Evolutionary conservation across 1,284 basidiomycete species (phyloP), one percentile per base, ranked within the genome.

Genomic region (Apiotrichum akiyoshidainum): DNA sequence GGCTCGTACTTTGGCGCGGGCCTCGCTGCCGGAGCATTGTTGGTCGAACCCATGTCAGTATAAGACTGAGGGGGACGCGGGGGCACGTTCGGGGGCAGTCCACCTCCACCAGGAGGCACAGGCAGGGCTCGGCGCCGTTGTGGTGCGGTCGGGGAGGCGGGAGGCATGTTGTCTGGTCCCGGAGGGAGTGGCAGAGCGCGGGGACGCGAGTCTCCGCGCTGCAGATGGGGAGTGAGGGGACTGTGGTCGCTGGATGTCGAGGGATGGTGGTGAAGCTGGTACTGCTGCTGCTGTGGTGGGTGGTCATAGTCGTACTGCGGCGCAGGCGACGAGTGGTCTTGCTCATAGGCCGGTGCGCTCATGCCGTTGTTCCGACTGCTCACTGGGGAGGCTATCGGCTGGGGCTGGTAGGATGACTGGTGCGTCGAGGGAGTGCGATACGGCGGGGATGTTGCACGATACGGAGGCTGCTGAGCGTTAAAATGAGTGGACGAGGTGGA

Each of bases 1-100:
- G 48, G 48, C 37, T 50, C 48, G 48, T 50, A 50, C 37, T 26
- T 17, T 16, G 46, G 46, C n/a, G 46, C n/a, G 34, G 46, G 46
- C 33, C 46, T 33, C 46, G n/a, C 11, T 33, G 34, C 46, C 14
- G 8, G n/a, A 7, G 34, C n/a, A 19, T 19, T 9, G 21, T 40
- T 39, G 46, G 46, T 2, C 7, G 46, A 47, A 5, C 46, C 33
- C 9, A 17, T 16, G 14, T 47, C 46, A 10, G 46, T 17, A 21
- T 50, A 50, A 11, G 48, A 22, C n/a, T 39, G 48, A 14, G 34
- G 48, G 6, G 48, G 48, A 12, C 48, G 48, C n/a, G 48, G 37
- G 35, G 48, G 48, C 4, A 50, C 40, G 16, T 4, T 17, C 4
- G 40, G 40, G 16, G 40, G 40, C 17, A 16, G 16, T 8, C 40